Evolutionary conservation across 306 rosid species (phyloP).

Genomic region (Cajanus cajan): DNA sequence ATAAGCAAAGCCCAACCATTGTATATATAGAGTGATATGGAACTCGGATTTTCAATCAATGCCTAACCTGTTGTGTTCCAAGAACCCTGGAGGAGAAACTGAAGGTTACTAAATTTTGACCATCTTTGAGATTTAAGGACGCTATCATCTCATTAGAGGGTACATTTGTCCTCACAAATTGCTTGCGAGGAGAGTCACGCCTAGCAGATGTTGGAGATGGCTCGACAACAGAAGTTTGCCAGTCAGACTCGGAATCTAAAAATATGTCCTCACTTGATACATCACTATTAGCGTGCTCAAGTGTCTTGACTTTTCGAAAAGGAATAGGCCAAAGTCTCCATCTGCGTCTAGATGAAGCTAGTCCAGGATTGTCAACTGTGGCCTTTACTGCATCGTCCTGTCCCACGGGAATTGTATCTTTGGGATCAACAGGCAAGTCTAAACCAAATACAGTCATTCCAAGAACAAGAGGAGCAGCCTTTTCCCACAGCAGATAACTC

Average conservation of each 20-base stretch:
- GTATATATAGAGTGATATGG: neutral
- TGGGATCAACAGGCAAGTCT: conserved; percentile 62
- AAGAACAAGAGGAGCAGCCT: conserved; percentile 81
- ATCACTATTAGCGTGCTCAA: conserved; percentile 67
- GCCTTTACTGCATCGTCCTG: conserved; percentile 50
- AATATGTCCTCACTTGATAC: conserved; percentile 76
- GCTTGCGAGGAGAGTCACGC: conserved; percentile 62
- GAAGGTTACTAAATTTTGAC: conserved; percentile 88
- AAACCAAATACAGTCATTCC: conserved; percentile 73
- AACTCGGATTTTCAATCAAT: conserved; percentile 33
- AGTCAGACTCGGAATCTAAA: conserved; percentile 78
- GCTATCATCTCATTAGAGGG: conserved; percentile 95
- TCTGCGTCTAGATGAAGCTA: conserved; percentile 62
- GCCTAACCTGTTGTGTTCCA: conserved; percentile 78
- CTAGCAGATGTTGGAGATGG: conserved; percentile 41
- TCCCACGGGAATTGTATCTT: conserved; percentile 73
- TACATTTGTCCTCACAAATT: conserved; percentile 82
- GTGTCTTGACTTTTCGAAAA: conserved; percentile 83
- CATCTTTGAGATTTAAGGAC: conserved; percentile 90
- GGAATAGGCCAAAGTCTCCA: conserved; percentile 97
- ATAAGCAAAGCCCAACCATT: conserved; percentile 8
- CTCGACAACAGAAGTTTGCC: conserved; percentile 36
- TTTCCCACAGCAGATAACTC: conserved; percentile 77
- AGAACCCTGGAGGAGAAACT: conserved; percentile 90
- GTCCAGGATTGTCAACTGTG: conserved; percentile 39